Evolutionary conservation across 129 eudicot species (phyloP).

Genomic region (Saussurea involucrata): DNA sequence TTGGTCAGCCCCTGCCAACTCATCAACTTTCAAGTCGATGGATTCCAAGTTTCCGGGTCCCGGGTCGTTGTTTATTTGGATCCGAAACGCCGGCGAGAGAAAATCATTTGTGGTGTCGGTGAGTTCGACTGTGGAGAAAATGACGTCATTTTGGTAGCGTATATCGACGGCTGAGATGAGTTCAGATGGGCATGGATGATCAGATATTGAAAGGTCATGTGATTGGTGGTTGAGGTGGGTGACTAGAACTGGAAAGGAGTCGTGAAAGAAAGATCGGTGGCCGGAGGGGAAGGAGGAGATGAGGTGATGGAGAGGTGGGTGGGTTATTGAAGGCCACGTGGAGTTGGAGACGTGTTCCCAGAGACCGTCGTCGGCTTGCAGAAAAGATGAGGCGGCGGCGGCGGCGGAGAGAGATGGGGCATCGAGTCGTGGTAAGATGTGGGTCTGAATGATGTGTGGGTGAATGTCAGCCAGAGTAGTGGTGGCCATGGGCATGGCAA

Average conservation of each 20-base stretch:
- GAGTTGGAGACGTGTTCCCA: too few species aligned
- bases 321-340: slow-evolving; percentile 22
- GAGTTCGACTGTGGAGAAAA: too few species aligned
- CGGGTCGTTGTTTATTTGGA: too few species aligned
- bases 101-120: too few species aligned
- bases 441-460: slow-evolving; percentile 8
- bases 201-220: background rate
- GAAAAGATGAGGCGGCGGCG: background rate
- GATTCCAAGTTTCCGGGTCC: too few species aligned
- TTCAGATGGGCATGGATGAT: too few species aligned
- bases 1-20: background rate
- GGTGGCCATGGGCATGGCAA: background rate
- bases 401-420: background rate
- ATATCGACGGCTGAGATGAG: too few species aligned
- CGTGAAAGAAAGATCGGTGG: slow-evolving; percentile 21
- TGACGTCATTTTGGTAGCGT: too few species aligned
- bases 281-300: slow-evolving; percentile 13
- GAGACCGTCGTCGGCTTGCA: too few species aligned
- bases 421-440: slow-evolving; percentile 13
- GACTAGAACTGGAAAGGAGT: slow-evolving; percentile 8
- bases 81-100: too few species aligned
- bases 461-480: slow-evolving; percentile 6
- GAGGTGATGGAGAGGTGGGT: slow-evolving; percentile 7
- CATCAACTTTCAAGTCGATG: background rate
- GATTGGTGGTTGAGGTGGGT: background rate